Base-by-base conservation (phyloP, 2,329 filamentous ascomycete species). In the Gremmenia infestans region DNA sequence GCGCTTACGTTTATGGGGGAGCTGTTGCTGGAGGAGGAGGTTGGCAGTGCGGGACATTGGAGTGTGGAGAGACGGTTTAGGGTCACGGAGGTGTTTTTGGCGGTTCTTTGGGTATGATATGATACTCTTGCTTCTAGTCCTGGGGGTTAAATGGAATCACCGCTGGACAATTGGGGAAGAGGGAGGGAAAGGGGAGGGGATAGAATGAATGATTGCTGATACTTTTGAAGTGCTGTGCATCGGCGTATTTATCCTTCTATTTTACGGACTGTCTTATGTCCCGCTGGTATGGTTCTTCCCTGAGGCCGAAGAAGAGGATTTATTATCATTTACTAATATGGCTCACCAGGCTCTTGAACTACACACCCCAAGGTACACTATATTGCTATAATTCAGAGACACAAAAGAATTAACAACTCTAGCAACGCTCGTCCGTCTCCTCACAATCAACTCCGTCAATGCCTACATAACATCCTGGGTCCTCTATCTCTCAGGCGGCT, bases 221-320 rank as follows among this genome's bases (percentile, higher is more conserved):
- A n/a, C 39, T 37, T 37, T 46, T 46, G 47, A 66, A 90, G 88
- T 91, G 87, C 74, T 84, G 82, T 67, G 85, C 87, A 56, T 89
- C 87, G 19, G 88, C 86, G 53, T 90, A 91, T 71, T 79, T 91
- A 58, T 88, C 87, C 50, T 92, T 90, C 72, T 89, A 90, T 75
- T 92, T 92, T 70, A 89, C 87, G 55, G 88, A 92, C 73, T 90
- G 88, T 72, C 81, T 92, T 66, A 91, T 92, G 88, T 91, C 87
- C 59, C 78, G 89, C 73, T 92, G 88, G 87, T 89, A 68, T 46
- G 78, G 72, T 45, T 17, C 35, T 40, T 19, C 17, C 12, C 35
- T 46, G n/a, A 17, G 19, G 22, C 14, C 35, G 53, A 19, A 19
- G 4, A 45, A 23, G 42, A 45, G 19, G n/a, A 19, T 9, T 50